Percentiles rank a stretch among this genome's conserved stretches.
Evolutionary conservation across 2,329 filamentous ascomycete genomes (phyloP).

Genomic region (Zymoseptoria crescenta): DNA sequence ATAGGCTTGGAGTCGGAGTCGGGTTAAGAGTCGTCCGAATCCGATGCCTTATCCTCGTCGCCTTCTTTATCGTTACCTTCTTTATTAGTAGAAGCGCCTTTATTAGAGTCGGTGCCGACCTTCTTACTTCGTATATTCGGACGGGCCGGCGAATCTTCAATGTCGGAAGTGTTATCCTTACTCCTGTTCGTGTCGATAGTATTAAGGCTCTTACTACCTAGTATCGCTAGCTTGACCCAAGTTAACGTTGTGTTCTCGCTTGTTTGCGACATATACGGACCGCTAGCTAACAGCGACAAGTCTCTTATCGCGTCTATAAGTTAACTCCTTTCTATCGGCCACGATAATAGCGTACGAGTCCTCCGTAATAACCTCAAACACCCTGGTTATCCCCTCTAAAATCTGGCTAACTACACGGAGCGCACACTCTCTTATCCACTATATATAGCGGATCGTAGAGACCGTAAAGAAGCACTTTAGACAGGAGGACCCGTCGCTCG

Average conservation of each 20-base stretch:
- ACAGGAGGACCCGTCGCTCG: too few relatives aligned
- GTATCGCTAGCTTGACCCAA: slow-evolving; percentile 62
- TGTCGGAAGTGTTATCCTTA: slow-evolving; percentile 43
- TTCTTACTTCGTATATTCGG: slow-evolving; percentile 18
- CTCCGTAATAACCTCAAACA: too few relatives aligned
- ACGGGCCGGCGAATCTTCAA: slow-evolving; percentile 32
- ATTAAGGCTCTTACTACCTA: slow-evolving; percentile 71
- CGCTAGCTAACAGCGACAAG: too few relatives aligned
- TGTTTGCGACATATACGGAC: too few relatives aligned
- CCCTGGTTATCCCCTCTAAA: too few relatives aligned
- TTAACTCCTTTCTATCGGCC: too few relatives aligned
- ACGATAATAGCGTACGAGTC: too few relatives aligned
- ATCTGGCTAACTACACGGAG: too few relatives aligned
- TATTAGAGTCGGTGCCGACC: slow-evolving; percentile 33
- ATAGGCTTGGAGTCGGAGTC: slow-evolving; percentile 37
- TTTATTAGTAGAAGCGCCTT: slow-evolving; percentile 21
- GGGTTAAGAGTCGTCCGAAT: slow-evolving; percentile 21
- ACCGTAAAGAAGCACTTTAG: too few relatives aligned
- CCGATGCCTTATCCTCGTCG: slow-evolving; percentile 31
- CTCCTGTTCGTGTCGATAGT: slow-evolving; percentile 62
- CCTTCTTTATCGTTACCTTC: slow-evolving; percentile 40
- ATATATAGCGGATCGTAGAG: too few relatives aligned
- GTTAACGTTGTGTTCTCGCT: slow-evolving; percentile 53
- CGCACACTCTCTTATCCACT: too few relatives aligned
- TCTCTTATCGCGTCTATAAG: too few relatives aligned